These are phyloP conservation scores for Phoenix dactylifera DNA, from an alignment of 176 grass and related monocot genomes.

Conservation along the genomic window DNA sequence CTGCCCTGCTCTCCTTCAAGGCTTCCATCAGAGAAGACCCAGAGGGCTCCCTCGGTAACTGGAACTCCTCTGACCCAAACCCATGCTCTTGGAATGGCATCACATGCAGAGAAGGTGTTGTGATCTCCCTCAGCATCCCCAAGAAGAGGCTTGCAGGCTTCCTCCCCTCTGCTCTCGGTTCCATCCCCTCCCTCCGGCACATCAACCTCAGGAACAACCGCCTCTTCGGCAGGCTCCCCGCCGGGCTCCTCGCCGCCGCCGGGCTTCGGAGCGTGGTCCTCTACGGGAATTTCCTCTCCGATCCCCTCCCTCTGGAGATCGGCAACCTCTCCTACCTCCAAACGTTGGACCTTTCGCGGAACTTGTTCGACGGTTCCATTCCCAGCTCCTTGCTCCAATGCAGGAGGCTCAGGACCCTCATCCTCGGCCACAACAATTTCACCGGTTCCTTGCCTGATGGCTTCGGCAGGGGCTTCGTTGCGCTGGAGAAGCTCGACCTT, in stretches of 20 bases:
- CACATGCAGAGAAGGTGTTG: slow-evolving; percentile 6
- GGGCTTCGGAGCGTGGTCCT: slow-evolving; percentile 66
- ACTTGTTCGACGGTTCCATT: slow-evolving; percentile 53
- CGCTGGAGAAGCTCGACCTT: slow-evolving; percentile 68
- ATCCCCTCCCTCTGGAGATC: slow-evolving; percentile 45
- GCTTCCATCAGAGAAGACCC: slow-evolving; percentile 2
- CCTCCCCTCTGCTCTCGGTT: slow-evolving; percentile 11
- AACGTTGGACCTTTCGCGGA: slow-evolving; percentile 74
- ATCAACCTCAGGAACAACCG: slow-evolving; percentile 14
- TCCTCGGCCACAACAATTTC: slow-evolving; percentile 55
- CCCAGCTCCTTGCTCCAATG: slow-evolving; percentile 52
- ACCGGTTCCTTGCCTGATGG: slow-evolving; percentile 38
- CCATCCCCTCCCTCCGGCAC: slow-evolving; percentile 14
- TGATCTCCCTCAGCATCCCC: slow-evolving; percentile 8
- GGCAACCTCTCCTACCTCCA: slow-evolving; percentile 64
- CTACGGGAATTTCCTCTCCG: slow-evolving; percentile 58
- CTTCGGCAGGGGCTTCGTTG: slow-evolving; percentile 27
- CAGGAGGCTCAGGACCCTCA: slow-evolving; percentile 54
- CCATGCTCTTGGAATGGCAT: slow-evolving; percentile 17
- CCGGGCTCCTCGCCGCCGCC: slow-evolving; percentile 1
- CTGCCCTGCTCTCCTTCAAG: slow-evolving; percentile 7
- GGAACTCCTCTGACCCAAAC: slow-evolving; percentile 1
- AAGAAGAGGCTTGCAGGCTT: slow-evolving; percentile 15
- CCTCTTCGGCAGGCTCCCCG: slow-evolving; percentile 5
- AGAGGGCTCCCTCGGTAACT: neutral